Base-by-base conservation (phyloP, 495 filamentous ascomycete species). In the Aspergillus sclerotiicarbonarius region DNA sequence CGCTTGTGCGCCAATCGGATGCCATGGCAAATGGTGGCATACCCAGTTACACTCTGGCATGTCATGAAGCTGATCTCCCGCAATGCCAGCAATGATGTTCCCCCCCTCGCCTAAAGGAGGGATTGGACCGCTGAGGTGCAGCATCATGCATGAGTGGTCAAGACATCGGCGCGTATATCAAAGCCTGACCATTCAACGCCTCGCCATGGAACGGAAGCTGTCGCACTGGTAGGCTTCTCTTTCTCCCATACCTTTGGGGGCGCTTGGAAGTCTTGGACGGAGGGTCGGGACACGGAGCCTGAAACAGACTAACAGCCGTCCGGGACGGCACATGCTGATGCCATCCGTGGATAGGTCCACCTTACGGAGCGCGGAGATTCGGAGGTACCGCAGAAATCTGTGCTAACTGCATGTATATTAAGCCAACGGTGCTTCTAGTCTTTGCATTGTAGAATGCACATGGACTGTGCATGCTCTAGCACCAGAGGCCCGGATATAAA, bases 241-340 rank as follows among this genome's bases (percentile, higher is more conserved):
- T n/a, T 41, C 5, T n/a, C 37, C 13, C 13, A 12, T 41, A 41
- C 37, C 48, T 51, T 45, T 51, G 31, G 31, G 37, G 54, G 29
- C 15, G 16, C 37, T 31, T 49, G 46, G 46, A 16, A 50, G n/a
- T 41, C 37, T 41, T n/a, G 25, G 44, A 21, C 47, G 25, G 13
- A 50, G 47, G 47, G 47, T 16, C 47, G 29, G 47, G 47, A 51
- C 46, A 58, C 60, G 46, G 62, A 48, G 54, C 43, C 50, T 64
- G 62, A 58, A 61, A 61, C 62, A 60, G 58, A 25, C 58, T 58
- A 58, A 57, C 51, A 52, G 55, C 41, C 35, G 39, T 58, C 54
- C 49, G 55, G 55, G 62, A 61, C 62, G 62, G 62, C 62, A 61
- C 62, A 64, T 64, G 62, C 59, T 62, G 43, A 48, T 51, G 54